These are phyloP conservation scores for Tremellales sp. DNA, from an alignment of 1,284 basidiomycete species.

Conservation along the genomic window DNA sequence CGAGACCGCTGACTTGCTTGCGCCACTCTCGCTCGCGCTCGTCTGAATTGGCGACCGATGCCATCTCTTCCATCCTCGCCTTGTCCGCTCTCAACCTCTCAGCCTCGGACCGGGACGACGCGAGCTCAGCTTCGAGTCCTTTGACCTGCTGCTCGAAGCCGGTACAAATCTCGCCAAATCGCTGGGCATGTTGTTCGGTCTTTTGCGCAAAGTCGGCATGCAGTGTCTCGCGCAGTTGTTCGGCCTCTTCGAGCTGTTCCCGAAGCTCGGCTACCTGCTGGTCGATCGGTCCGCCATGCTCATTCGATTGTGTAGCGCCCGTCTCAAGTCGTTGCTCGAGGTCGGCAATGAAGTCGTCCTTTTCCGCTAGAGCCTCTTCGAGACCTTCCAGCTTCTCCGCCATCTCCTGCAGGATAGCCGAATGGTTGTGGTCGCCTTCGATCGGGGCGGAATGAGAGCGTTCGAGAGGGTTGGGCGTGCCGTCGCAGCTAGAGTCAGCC, in stretches of 20 bases:
- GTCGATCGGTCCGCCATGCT: background rate
- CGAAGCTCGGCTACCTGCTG: conserved; percentile 10
- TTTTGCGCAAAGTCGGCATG: conserved; percentile 35
- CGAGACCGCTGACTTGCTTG: conserved; percentile 13
- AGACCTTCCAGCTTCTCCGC: conserved; percentile 27
- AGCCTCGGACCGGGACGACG: conserved; percentile 6
- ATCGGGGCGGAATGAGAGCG: conserved; percentile 3
- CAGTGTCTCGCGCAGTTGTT: conserved; percentile 12
- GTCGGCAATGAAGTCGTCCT: conserved; percentile 23
- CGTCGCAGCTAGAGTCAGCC: background rate
- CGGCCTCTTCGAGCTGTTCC: conserved; percentile 23
- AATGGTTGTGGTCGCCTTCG: conserved; percentile 10
- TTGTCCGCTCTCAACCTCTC: conserved; percentile 10
- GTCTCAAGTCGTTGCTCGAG: conserved; percentile 17
- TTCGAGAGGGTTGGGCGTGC: conserved; percentile 12
- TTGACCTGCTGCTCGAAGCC: conserved; percentile 34
- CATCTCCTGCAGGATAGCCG: conserved; percentile 25
- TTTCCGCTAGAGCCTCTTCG: conserved; percentile 26
- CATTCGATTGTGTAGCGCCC: background rate
- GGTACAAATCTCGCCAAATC: conserved; percentile 38
- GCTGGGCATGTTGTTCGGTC: conserved; percentile 35
- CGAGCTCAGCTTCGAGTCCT: conserved; percentile 21
- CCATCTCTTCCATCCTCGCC: conserved; percentile 5
- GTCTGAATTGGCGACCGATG: background rate
- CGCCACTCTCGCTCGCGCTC: conserved; percentile 11